phyloP scores from a whole-genome alignment of 2,329 filamentous ascomycete species.

The Coniochaeta sp. region DNA sequence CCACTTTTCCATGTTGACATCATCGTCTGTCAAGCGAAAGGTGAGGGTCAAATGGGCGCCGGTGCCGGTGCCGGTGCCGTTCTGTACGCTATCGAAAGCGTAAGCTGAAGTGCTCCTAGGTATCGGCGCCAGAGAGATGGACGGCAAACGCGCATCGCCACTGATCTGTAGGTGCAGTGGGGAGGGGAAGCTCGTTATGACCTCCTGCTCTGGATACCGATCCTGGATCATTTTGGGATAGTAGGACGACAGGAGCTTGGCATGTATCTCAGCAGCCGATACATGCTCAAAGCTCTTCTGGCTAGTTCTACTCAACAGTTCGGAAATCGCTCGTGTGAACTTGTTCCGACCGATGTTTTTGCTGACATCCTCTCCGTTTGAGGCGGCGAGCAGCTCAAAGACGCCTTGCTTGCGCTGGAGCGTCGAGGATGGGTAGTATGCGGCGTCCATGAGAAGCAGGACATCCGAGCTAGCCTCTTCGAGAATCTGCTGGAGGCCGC shows the following conservation, averaged over 20 bases:
- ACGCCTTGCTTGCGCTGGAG: conserved; percentile 45
- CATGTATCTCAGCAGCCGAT: conserved; percentile 46
- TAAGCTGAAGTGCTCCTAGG: conserved; percentile 29
- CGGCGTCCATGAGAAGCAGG: conserved; percentile 50
- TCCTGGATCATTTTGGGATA: conserved; percentile 47
- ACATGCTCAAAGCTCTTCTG: conserved; percentile 34
- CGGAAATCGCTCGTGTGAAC: conserved; percentile 43
- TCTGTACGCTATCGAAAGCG: conserved; percentile 27
- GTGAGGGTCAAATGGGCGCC: conserved; percentile 40
- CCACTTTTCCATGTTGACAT: conserved; percentile 45
- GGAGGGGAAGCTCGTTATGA: conserved; percentile 40
- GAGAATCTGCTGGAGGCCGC: conserved; percentile 45
- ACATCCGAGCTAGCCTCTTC: conserved; percentile 49
- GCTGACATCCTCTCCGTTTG: conserved; percentile 44
- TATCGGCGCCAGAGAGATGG: conserved; percentile 47
- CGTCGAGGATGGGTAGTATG: conserved; percentile 47
- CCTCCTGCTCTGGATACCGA: conserved; percentile 36
- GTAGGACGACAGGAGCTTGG: conserved; percentile 40
- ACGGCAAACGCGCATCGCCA: conserved; percentile 44
- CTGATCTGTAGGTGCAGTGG: conserved; percentile 50
- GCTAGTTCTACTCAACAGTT: conserved; percentile 39
- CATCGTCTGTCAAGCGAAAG: conserved; percentile 42
- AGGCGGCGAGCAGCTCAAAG: conserved; percentile 48
- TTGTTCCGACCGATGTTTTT: conserved; percentile 38
- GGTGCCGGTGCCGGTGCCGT: conserved; percentile 39